Conservation (phyloP, 2,329 filamentous ascomycete genomes). For the Penicillium sp. region DNA sequence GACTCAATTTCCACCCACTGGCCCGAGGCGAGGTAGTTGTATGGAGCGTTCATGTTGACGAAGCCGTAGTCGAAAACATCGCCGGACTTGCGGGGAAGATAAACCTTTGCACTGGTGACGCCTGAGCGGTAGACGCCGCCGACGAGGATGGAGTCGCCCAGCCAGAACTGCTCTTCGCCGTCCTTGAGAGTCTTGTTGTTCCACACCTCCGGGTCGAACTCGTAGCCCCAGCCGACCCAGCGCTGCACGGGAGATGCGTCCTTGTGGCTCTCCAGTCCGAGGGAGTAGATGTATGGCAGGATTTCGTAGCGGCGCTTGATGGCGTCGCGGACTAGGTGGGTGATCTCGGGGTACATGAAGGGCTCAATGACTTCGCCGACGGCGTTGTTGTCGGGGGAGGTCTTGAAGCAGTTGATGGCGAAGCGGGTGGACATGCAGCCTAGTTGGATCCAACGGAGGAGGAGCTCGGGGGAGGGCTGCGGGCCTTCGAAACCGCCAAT, state of each 20-base stretch:
- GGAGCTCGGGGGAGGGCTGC: constrained; percentile 71
- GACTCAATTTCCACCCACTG: constrained; percentile 60
- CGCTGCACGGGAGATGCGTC: constrained; percentile 69
- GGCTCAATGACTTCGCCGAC: constrained; percentile 77
- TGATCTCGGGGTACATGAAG: constrained; percentile 76
- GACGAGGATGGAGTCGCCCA: constrained; percentile 69
- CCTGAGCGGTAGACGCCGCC: constrained; percentile 71
- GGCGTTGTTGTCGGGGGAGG: constrained; percentile 66
- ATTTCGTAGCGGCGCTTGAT: constrained; percentile 75
- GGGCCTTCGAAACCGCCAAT: constrained; percentile 75
- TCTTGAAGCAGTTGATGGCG: constrained; percentile 81
- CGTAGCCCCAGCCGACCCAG: constrained; percentile 77
- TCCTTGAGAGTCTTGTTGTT: constrained; percentile 61
- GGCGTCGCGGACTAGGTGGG: constrained; percentile 65
- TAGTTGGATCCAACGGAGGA: constrained; percentile 75
- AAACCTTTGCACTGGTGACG: constrained; percentile 61
- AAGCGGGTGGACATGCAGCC: constrained; percentile 73
- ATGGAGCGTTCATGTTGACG: constrained; percentile 67
- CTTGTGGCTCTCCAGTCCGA: constrained; percentile 66
- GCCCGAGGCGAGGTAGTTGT: constrained; percentile 62
- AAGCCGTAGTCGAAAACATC: constrained; percentile 61
- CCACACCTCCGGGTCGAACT: constrained; percentile 71
- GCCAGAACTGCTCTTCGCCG: constrained; percentile 75
- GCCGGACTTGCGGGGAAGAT: constrained; percentile 61
- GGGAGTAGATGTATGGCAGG: constrained; percentile 73